Percentiles rank a stretch among this genome's conserved stretches.
These are phyloP conservation scores for Cladosporium sp. DNA, from an alignment of 2,329 filamentous ascomycete genomes.

Conservation along the genomic window DNA sequence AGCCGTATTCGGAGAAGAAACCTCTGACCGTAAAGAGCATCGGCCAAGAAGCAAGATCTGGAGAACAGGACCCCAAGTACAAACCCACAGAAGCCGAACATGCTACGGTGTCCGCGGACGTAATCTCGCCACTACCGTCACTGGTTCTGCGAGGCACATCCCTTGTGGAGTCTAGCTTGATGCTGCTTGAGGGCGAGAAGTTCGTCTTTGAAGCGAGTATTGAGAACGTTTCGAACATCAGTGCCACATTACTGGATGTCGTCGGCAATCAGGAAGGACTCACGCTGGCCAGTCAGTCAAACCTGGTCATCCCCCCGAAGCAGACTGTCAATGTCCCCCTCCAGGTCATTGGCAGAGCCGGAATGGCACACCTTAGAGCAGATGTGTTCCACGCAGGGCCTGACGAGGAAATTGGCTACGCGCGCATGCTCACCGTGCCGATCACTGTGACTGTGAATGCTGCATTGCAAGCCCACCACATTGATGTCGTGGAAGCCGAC, in stretches of 20 bases:
- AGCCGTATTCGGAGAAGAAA: constrained; percentile 70
- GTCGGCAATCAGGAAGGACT: constrained; percentile 24
- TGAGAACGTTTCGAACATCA: constrained; percentile 67
- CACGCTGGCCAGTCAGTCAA: not conserved
- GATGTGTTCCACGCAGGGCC: constrained; percentile 70
- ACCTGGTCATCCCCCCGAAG: not conserved
- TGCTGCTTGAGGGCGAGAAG: constrained; percentile 89
- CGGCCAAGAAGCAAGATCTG: constrained; percentile 21
- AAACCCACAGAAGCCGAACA: constrained; percentile 16
- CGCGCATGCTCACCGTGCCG: constrained; percentile 62
- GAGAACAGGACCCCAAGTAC: constrained; percentile 4
- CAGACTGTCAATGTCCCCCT: constrained; percentile 70
- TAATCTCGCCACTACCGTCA: constrained; percentile 77
- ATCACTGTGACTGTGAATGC: constrained; percentile 89
- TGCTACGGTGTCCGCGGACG: constrained; percentile 49
- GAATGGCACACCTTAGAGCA: constrained; percentile 74
- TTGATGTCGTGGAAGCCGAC: constrained; percentile 69
- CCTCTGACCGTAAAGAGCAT: constrained; percentile 69
- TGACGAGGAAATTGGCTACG: constrained; percentile 21
- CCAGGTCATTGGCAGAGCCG: constrained; percentile 82
- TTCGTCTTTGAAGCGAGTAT: constrained; percentile 76
- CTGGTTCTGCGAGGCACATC: constrained; percentile 74
- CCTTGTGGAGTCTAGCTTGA: constrained; percentile 79
- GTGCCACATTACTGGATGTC: constrained; percentile 55
- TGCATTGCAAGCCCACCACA: constrained; percentile 76